A percentile compares a stretch with the other conserved stretches of the same genome.
These are phyloP conservation scores for Syzygium grande DNA, from an alignment of 345 rosid genomes.

Conservation along the genomic window DNA sequence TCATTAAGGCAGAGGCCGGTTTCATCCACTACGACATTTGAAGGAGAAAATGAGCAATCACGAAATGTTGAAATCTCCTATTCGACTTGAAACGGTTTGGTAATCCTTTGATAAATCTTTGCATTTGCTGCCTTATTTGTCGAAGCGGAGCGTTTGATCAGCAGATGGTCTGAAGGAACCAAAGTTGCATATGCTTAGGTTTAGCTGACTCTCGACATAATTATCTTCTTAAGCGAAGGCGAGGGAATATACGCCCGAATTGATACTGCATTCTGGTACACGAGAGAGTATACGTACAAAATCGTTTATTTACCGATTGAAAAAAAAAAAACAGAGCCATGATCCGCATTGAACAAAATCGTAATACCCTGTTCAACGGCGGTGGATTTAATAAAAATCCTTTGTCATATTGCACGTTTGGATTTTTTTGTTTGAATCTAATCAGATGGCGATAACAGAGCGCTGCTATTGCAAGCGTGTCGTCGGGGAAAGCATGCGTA, in stretches of 20 bases:
- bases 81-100: no score
- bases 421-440: not conserved
- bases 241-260: not conserved
- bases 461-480: not conserved
- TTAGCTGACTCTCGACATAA: not conserved
- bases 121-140: not conserved
- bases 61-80: not conserved
- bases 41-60: not conserved
- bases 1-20: not conserved
- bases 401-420: not conserved
- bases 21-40: not conserved
- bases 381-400: not conserved
- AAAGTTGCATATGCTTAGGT: not conserved
- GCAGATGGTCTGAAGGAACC: not conserved
- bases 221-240: not conserved
- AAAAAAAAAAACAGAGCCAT: not conserved
- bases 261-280: not conserved
- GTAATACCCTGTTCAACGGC: not conserved
- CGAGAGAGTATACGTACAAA: not conserved
- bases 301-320: not conserved
- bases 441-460: not conserved
- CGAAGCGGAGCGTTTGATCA: accelerated
- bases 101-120: not conserved
- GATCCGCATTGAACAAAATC: not conserved
- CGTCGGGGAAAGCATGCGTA: not conserved